Base-by-base conservation (phyloP, 257 asterid species). In the Hygrophila difformis region DNA sequence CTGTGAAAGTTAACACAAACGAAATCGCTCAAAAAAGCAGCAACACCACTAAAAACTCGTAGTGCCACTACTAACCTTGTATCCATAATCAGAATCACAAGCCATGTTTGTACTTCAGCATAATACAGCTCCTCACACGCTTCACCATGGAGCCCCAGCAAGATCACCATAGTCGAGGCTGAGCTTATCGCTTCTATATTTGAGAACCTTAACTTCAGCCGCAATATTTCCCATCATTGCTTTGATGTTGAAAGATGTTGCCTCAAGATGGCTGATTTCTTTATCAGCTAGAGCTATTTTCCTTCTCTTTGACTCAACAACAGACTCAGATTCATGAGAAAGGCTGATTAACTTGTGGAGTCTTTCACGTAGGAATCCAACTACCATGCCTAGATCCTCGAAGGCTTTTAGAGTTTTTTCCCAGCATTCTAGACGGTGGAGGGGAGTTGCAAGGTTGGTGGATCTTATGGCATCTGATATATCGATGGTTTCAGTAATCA, bases 401-500 rank as follows among this genome's bases (percentile, higher is more conserved):
- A 78, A 84, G 0, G 83, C 74, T 57, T 74, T 71, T 1, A 84
- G 64, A 3, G 80, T 81, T 28, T 8, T 62, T 31, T 67, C 87
- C 84, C 83, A 84, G 15, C 54, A 42, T 11, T 62, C 70, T 35
- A 87, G 49, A 34, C 38, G 22, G 4, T 50, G 29, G 6, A 3
- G n/a, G 15, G 58, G 41, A 0, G 62, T 54, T 24, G 44, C 45
- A 10, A 56, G 53, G 21, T 40, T 64, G 18, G 65, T 56, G 1
- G 68, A 78, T 28, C 67, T 65, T 14, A 84, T 72, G 11, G 91
- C 88, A 51, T 78, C 92, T 1, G 93, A 82, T 39, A 78, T 75
- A 69, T 65, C 71, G 24, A 75, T 56, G 0, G 74, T 74, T 44
- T 78, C 97, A 0, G 61, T 45, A 3, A 81, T 78, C 24, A 81